phyloP scores from a whole-genome alignment of 1,139 yeast species.

The Blastobotrys petasosporus region DNA sequence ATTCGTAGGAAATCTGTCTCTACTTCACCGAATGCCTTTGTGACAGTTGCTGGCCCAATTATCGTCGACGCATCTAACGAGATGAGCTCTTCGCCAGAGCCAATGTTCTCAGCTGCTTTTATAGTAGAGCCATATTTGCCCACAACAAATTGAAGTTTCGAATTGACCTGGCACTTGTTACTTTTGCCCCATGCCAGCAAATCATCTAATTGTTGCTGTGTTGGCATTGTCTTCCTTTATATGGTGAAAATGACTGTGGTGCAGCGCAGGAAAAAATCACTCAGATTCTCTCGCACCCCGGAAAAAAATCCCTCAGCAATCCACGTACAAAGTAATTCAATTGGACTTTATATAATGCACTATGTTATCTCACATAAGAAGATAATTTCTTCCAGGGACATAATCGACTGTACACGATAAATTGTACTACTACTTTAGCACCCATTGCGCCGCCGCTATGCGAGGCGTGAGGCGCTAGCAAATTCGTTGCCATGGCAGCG shows the following conservation, averaged over 20 bases:
- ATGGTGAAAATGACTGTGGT: too few relatives aligned
- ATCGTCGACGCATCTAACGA: slow-evolving; percentile 24
- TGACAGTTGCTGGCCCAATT: slow-evolving; percentile 26
- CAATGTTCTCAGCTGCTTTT: slow-evolving; percentile 20
- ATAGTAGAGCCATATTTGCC: slow-evolving; percentile 21
- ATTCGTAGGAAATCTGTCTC: slow-evolving; percentile 15
- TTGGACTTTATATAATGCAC: too few relatives aligned
- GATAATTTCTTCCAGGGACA: too few relatives aligned
- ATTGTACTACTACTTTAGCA: too few relatives aligned
- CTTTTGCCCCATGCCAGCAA: slow-evolving; percentile 14
- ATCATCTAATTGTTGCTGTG: slow-evolving; percentile 2
- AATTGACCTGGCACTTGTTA: slow-evolving; percentile 11
- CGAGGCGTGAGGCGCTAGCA: too few relatives aligned
- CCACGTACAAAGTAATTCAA: not conserved
- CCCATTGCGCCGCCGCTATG: too few relatives aligned
- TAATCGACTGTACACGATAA: too few relatives aligned
- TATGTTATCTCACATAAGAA: too few relatives aligned
- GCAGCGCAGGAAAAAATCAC: too few relatives aligned
- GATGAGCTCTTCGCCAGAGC: slow-evolving; percentile 19
- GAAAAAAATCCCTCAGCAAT: not conserved
- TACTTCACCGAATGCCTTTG: slow-evolving; percentile 15
- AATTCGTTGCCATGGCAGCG: not conserved
- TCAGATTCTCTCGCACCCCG: too few relatives aligned
- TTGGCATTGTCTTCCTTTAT: too few relatives aligned
- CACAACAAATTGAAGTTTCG: slow-evolving; percentile 9